Base-by-base conservation (phyloP, 148 eudicot genomes). In the Talinum fruticosum region DNA sequence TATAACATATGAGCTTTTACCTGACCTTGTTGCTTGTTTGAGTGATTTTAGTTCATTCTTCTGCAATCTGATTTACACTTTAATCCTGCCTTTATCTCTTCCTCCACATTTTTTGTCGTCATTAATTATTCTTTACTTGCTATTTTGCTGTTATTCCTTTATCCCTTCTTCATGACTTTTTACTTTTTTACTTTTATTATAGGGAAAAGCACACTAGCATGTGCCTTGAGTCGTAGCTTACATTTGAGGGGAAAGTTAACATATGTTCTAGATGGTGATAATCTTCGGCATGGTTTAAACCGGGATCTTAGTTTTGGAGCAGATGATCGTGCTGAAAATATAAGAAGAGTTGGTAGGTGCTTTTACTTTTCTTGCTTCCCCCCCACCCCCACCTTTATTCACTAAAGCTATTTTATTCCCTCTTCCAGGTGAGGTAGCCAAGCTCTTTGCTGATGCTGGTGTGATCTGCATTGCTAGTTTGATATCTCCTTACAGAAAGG, bases 201-300 rank as follows among this genome's bases (percentile, higher is more conserved):
- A 91, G 97, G 99, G 73, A 96, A 96, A 82, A 96, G 99, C 86
- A 91, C 99, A 74, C 69, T 96, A 73, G 99, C 97, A 21, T 91
- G 97, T 80, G 93, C 99, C 37, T 88, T 96, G 79, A 86, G 91
- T 84, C 83, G 83, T 66, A 85, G 86, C 75, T 83, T 91, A 81
- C 95, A 96, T 75, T 78, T 88, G 18, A 84, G 86, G 86, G 97
- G 97, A 78, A 96, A 96, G 80, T 85, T 96, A 74, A 82, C 93
- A 38, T 96, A 90, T 82, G 84, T 96, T 79, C 93, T 96, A 75
- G 99, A 96, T 85, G 97, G 97, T 77, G 99, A 96, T 84, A 93
- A 93, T 86, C 85, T 92, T 79, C 86, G 99, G 81, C 99, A 96
- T 89, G 97, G 97, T 79, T 80, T 96, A 54, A 91, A 93, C 72